These are phyloP conservation scores for Aspergillus pseudoviridinutans DNA, from an alignment of 2,329 filamentous ascomycete species.

Conservation along the genomic window DNA sequence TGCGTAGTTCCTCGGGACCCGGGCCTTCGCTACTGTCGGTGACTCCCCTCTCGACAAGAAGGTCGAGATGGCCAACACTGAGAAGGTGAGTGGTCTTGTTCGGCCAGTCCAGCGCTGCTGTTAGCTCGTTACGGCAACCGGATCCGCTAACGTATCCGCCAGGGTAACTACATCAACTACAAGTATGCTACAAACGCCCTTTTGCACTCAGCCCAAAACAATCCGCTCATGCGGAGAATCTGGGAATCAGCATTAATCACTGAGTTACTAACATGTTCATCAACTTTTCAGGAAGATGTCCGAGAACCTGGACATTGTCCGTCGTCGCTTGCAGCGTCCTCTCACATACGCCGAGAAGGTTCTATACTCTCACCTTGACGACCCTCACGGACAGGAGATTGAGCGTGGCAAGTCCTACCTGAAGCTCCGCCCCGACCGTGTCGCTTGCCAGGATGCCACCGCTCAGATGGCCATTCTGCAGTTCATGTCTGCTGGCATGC, in stretches of 20 bases:
- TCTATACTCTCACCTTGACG: conserved; percentile 96
- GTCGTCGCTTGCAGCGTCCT: conserved; percentile 82
- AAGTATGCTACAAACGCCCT: conserved; percentile 42
- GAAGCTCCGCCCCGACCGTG: conserved; percentile 92
- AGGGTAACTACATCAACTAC: conserved; percentile 96
- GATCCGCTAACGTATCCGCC: conserved; percentile 23
- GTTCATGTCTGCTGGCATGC: conserved; percentile 99
- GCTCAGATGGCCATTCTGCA: conserved; percentile 99
- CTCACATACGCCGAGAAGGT: conserved; percentile 98
- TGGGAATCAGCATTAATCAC: neutral
- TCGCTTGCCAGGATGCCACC: conserved; percentile 98
- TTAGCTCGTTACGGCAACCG: conserved; percentile 6
- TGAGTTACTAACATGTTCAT: conserved; percentile 19
- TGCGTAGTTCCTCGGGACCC: conserved; percentile 60
- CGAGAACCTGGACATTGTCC: conserved; percentile 91
- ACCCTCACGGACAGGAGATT: conserved; percentile 93
- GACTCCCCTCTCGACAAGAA: conserved; percentile 87
- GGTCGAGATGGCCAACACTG: conserved; percentile 97
- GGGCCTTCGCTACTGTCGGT: conserved; percentile 75
- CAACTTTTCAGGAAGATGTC: conserved; percentile 77
- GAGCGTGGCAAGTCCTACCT: conserved; percentile 94
- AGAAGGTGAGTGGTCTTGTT: conserved; percentile 54
- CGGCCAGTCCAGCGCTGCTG: conserved; percentile 19
- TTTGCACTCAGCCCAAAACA: neutral
- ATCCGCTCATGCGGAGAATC: too few species aligned